Evolutionary conservation across 306 rosid genomes (phyloP).

Genomic region (Citrullus mucosospermus): DNA sequence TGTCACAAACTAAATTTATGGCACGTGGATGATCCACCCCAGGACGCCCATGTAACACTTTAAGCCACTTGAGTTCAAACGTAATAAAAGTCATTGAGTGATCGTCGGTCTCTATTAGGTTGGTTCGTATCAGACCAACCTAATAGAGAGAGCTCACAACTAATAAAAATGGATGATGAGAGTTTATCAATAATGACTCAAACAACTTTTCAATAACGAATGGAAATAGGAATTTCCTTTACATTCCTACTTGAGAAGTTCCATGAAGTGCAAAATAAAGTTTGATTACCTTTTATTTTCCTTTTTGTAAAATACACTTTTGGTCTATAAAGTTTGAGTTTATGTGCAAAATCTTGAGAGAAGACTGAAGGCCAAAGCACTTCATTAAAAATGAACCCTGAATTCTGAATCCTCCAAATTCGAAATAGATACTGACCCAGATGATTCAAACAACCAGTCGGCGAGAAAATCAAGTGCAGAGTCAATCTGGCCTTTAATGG

Average conservation of each 20-base stretch:
- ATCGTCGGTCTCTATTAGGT: no score
- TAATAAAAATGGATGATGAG: neutral
- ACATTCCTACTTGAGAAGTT: neutral
- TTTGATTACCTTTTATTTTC: neutral
- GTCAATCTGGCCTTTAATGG: slow-evolving; percentile 43
- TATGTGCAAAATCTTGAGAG: slow-evolving; percentile 26
- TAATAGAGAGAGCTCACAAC: no score
- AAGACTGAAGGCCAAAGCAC: slow-evolving; percentile 55
- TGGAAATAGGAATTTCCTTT: neutral
- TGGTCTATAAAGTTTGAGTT: no score
- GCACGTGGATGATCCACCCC: no score
- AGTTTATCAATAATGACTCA: neutral
- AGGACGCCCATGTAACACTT: no score
- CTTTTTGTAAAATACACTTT: no score
- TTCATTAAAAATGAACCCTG: slow-evolving; percentile 34
- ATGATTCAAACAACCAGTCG: slow-evolving; percentile 74
- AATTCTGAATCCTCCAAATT: slow-evolving; percentile 69
- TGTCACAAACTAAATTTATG: no score
- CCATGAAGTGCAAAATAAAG: neutral
- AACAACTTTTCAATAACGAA: neutral
- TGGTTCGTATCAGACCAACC: no score
- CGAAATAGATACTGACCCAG: slow-evolving; percentile 63
- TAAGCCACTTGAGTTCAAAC: no score
- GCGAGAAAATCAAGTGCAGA: slow-evolving; percentile 52
- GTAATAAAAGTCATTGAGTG: no score